Evolutionary conservation across 257 asterid genomes (phyloP), one percentile per base, ranked within the genome.

Genomic region (Asclepias syriaca): DNA sequence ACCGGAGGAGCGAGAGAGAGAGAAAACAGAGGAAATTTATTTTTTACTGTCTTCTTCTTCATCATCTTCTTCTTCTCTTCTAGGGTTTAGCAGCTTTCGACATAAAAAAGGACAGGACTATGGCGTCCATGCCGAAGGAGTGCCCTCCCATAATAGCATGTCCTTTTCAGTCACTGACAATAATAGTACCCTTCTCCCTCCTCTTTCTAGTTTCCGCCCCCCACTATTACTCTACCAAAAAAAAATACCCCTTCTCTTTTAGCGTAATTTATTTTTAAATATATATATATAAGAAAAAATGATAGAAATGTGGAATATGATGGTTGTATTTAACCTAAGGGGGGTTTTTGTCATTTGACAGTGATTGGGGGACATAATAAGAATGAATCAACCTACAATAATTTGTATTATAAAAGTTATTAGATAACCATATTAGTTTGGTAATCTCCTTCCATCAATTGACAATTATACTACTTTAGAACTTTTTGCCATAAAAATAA

Each of bases 101-200:
- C 80, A 77, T 65, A 83, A 80, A 82, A 85, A 85, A 51, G 84
- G 88, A 81, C 89, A 81, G 75, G 77, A 78, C 91, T 40, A 80
- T 83, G 81, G 88, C 75, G 60, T 76, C 92, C 89, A 83, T 81
- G 67, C 92, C 59, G 80, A 77, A 77, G 76, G 83, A 78, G 82
- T 81, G 85, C 85, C 86, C 74, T 82, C 70, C 73, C 95, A 86
- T 84, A 72, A 84, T 80, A 81, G 84, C 76, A 74, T 88, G 90
- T 84, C 89, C 75, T 79, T 84, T 73, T 87, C 84, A 15, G 7
- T 55, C 56, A 48, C 75, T 82, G 84, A 63, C 88, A 74, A 40
- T 72, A 59, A n/a, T 78, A 68, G 48, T 43, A 43, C 48, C 89
- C 84, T 12, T 40, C 45, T 43, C 48, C 11, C 48, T 43, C 8